Evolutionary conservation across 345 rosid species (phyloP).

Genomic region (Balakata baccata): DNA sequence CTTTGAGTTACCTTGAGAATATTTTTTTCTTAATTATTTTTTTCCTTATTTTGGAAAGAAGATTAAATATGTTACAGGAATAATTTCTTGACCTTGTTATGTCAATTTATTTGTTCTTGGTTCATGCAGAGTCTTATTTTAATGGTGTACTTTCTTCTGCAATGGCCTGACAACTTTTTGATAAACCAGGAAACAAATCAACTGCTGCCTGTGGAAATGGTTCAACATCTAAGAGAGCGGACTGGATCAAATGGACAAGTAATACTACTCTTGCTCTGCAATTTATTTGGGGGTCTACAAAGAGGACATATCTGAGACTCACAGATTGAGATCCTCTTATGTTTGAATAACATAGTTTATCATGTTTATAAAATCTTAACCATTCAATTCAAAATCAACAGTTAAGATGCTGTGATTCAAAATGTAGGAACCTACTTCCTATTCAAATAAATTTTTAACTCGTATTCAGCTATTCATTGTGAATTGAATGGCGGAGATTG

Average conservation of each 20-base stretch:
- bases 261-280: slow-evolving; percentile 16
- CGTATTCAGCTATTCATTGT: neutral
- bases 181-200: slow-evolving; percentile 52
- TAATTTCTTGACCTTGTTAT: neutral
- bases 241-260: slow-evolving; percentile 82
- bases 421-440: neutral
- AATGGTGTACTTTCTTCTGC: slow-evolving; percentile 3
- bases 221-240: slow-evolving; percentile 76
- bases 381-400: neutral
- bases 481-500: neutral
- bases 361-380: neutral
- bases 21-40: neutral
- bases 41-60: neutral
- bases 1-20: neutral
- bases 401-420: neutral
- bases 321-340: neutral
- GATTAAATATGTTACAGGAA: neutral
- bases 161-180: slow-evolving; percentile 16
- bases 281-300: slow-evolving; percentile 6
- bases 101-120: neutral
- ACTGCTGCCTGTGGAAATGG: slow-evolving; percentile 66
- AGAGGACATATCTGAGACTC: slow-evolving; percentile 1
- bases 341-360: neutral
- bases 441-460: neutral
- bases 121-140: neutral